Evolutionary conservation across 768 basidiomycete genomes (phyloP).

Genomic region (Hericium erinaceus): DNA sequence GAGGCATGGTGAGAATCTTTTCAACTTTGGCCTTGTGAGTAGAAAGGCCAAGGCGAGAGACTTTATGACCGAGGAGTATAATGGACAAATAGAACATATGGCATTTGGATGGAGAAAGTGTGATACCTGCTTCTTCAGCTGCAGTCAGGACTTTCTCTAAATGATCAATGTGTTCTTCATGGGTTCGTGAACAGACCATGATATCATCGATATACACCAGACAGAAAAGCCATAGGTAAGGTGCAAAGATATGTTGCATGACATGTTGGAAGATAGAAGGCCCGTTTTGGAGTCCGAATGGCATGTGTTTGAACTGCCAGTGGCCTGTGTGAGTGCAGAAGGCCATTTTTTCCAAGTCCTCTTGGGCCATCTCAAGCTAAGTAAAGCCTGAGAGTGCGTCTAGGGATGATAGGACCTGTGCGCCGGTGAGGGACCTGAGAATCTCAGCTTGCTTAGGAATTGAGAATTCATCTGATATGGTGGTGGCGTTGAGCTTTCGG

Average conservation of each 20-base stretch:
- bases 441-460: conserved; percentile 20
- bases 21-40: conserved; percentile 29
- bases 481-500: conserved; percentile 11
- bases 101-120: conserved; percentile 21
- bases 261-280: conserved; percentile 32
- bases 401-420: conserved; percentile 24
- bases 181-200: no score
- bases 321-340: conserved; percentile 32
- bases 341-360: conserved; percentile 27
- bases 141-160: conserved; percentile 23
- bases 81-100: conserved; percentile 18
- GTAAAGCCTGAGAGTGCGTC: conserved; percentile 33
- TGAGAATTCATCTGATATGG: conserved; percentile 19
- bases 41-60: conserved; percentile 15
- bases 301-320: conserved; percentile 33
- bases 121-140: conserved; percentile 14
- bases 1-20: conserved; percentile 21
- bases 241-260: conserved; percentile 23
- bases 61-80: conserved; percentile 2
- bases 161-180: conserved; percentile 9
- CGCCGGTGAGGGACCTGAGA: background rate
- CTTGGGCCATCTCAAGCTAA: conserved; percentile 27
- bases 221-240: no score
- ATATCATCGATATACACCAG: no score
- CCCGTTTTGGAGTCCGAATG: conserved; percentile 24